These are phyloP conservation scores for Avena sativa DNA, from an alignment of 176 grass and related monocot species.

Conservation along the genomic window DNA sequence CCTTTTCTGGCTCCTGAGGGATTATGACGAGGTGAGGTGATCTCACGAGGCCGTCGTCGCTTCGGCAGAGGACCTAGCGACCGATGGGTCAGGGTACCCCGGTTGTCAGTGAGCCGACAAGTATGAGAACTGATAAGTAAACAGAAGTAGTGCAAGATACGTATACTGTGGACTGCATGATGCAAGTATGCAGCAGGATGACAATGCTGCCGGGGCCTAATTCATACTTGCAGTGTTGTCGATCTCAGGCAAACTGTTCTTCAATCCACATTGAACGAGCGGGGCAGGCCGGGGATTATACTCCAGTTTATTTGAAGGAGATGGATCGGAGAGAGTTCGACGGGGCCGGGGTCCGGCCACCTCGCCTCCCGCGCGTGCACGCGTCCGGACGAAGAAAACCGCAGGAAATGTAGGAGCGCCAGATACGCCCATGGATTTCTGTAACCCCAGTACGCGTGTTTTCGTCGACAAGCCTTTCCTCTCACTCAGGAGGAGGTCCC, in stretches of 20 bases:
- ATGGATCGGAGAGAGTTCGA: constrained; percentile 1
- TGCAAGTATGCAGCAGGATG: neutral
- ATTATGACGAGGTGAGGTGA: no score
- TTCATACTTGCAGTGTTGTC: neutral
- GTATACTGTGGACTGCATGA: neutral
- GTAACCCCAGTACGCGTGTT: constrained; percentile 8
- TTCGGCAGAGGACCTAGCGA: no score
- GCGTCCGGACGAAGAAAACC: constrained; percentile 4
- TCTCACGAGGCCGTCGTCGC: no score
- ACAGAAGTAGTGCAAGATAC: neutral
- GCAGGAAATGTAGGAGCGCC: neutral
- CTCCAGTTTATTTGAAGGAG: neutral
- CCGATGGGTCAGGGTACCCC: no score
- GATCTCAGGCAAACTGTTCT: neutral
- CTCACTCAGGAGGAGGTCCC: no score
- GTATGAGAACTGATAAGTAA: neutral
- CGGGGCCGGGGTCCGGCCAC: neutral
- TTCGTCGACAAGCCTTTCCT: neutral
- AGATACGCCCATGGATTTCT: constrained; percentile 1
- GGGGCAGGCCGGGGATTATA: neutral
- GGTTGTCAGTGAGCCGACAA: no score
- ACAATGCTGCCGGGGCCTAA: neutral
- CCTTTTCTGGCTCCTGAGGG: no score
- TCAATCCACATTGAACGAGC: neutral
- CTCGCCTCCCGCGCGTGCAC: neutral